These are phyloP conservation scores for Echites panduratus DNA, from an alignment of 257 asterid genomes.

Conservation along the genomic window DNA sequence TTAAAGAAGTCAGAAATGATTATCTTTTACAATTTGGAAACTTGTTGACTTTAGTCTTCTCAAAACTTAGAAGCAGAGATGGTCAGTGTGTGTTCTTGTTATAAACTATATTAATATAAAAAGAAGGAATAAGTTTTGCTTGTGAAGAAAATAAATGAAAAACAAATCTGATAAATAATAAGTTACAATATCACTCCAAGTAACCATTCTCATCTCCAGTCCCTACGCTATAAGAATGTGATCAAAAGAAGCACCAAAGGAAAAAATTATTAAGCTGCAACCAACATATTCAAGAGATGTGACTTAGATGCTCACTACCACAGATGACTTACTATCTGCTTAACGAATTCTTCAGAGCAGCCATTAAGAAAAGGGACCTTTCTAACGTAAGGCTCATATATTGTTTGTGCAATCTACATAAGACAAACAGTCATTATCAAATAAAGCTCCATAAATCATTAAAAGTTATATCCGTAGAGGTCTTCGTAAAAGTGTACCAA, in stretches of 20 bases:
- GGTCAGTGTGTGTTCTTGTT: background rate
- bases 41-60: background rate
- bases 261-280: background rate
- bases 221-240: background rate
- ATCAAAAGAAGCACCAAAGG: background rate
- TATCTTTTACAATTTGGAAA: background rate
- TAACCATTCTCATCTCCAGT: background rate
- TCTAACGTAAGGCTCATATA: constrained; percentile 42
- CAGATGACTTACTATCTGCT: constrained; percentile 48
- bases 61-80: background rate
- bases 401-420: constrained; percentile 53
- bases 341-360: constrained; percentile 51
- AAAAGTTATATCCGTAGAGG: background rate
- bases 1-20: background rate
- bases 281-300: background rate
- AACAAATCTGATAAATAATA: background rate
- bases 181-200: background rate
- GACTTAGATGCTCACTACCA: background rate
- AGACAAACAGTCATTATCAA: background rate
- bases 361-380: constrained; percentile 52
- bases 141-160: background rate
- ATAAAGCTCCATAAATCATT: background rate
- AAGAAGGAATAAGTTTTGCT: background rate
- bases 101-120: too few relatives aligned
- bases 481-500: background rate